Base-by-base conservation (phyloP, 768 basidiomycete genomes). In the Boletus rufocinnamomeus region DNA sequence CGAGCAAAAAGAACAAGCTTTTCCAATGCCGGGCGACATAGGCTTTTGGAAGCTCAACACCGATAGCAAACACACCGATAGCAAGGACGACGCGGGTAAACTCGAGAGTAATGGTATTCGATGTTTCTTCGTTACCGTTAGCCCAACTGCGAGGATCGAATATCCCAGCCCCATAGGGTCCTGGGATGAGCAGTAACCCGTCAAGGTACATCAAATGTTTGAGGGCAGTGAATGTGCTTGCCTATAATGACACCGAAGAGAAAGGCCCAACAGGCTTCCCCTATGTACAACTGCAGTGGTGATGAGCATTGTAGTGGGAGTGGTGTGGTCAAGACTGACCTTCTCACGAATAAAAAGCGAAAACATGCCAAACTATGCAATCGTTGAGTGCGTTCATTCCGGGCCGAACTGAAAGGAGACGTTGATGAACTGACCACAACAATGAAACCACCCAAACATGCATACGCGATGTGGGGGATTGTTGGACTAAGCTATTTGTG, bases 241-340 rank as follows among this genome's bases (percentile, higher is more conserved):
- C 89, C 94, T 51, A 96, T 87, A 63, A 95, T 88, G 67, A 98
- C 89, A 14, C 94, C 93, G 66, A 96, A 93, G 35, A 96, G 71
- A 66, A 97, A 97, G 1, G 96, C 95, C 85, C 93, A 92, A 63
- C 91, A 91, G 16, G 97, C 95, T 80, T 99, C 97, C 60, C 97
- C 97, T 57, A 98, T 86, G 71, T 97, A 98, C 27, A 96, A 74
- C 84, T 92, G 37, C 16, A 38, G 23, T 13, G 8, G 27, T 2
- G 48, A 55, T 68, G 46, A 72, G 60, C 14, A 52, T 43, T 38
- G 11, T 9, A 14, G 6, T 7, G 21, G 21, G 52, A 2, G 32
- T 19, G 11, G 19, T 10, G 19, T 7, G 13, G 16, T 34, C 25
- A n/a, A 71, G 35, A 55, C 77, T 44, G 53, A 88, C 89, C 77